A percentile compares a stretch with the other conserved stretches of the same genome.
Conservation (phyloP, 345 rosid species). For the Euphorbia pulcherrima region DNA sequence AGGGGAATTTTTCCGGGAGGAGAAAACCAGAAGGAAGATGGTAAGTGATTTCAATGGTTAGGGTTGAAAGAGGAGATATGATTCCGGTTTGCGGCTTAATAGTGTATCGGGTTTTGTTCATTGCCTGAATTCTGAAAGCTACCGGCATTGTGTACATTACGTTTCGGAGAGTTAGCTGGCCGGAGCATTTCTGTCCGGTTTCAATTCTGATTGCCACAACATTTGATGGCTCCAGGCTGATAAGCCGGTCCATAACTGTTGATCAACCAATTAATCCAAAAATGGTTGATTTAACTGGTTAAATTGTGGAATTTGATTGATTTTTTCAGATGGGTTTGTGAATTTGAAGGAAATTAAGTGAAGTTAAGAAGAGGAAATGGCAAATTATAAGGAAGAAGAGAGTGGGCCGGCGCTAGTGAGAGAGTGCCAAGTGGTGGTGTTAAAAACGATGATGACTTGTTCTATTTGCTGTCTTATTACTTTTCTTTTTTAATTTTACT, state of each 20-base stretch:
- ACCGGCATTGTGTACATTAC: slow-evolving; percentile 77
- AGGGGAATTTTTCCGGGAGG: slow-evolving; percentile 45
- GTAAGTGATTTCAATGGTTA: slow-evolving; percentile 41
- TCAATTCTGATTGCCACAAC: slow-evolving; percentile 42
- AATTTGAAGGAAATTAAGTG: not conserved
- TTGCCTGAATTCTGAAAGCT: slow-evolving; percentile 48
- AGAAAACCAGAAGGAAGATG: slow-evolving; percentile 31
- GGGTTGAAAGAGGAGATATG: slow-evolving; percentile 43
- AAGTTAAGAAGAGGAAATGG: not conserved
- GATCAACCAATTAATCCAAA: too few relatives aligned
- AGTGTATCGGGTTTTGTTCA: slow-evolving; percentile 39
- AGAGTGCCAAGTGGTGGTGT: slow-evolving; percentile 44
- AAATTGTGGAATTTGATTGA: too few relatives aligned
- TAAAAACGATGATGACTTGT: slow-evolving; percentile 43
- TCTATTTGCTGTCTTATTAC: slow-evolving; percentile 36
- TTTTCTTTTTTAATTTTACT: not conserved
- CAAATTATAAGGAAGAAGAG: slow-evolving; percentile 15
- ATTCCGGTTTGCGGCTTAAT: slow-evolving; percentile 57
- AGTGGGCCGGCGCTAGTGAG: slow-evolving; percentile 39
- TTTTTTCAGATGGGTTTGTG: too few relatives aligned
- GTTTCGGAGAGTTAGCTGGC: slow-evolving; percentile 55
- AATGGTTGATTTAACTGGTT: too few relatives aligned
- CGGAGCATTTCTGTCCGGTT: slow-evolving; percentile 48
- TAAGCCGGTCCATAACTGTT: slow-evolving; percentile 50
- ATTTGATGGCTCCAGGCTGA: slow-evolving; percentile 56